These are phyloP conservation scores for Penicillium roqueforti DNA, from an alignment of 495 filamentous ascomycete genomes.

Conservation along the genomic window DNA sequence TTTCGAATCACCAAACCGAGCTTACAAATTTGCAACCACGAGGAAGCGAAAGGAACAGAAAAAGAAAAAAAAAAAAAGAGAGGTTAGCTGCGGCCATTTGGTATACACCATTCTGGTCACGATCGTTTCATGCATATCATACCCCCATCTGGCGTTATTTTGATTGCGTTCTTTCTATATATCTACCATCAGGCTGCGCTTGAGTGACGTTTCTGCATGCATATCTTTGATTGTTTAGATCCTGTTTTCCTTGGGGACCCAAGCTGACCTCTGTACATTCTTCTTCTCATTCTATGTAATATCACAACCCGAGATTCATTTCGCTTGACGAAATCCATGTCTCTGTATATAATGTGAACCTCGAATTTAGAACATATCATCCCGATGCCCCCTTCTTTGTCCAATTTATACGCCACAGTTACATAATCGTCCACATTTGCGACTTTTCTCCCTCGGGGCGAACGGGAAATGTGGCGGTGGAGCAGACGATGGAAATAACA, in stretches of 20 bases:
- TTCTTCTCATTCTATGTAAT: not conserved
- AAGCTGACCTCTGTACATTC: not conserved
- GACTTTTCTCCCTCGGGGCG: not conserved
- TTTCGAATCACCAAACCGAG: not conserved
- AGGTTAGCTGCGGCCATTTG: conserved; percentile 11
- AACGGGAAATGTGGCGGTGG: not conserved
- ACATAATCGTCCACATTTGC: not conserved
- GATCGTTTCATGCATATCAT: conserved; percentile 29
- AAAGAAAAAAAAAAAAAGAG: not conserved
- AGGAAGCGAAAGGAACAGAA: not conserved
- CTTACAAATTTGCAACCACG: not conserved
- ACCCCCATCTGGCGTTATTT: conserved; percentile 23
- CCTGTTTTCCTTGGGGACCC: not conserved
- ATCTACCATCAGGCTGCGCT: not conserved
- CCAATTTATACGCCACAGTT: not conserved
- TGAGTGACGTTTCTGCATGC: not conserved
- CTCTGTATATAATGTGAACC: not conserved
- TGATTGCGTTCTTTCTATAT: conserved; percentile 1
- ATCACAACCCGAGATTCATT: not conserved
- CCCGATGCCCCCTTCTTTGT: not conserved
- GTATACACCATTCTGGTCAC: conserved; percentile 21
- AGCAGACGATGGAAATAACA: not conserved
- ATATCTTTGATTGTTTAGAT: not conserved
- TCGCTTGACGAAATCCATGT: not conserved
- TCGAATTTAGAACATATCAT: not conserved